A percentile compares a stretch with the other conserved stretches of the same genome.
phyloP scores from a whole-genome alignment of 208 protist genomes.

The Endotrypanum monterogeii region DNA sequence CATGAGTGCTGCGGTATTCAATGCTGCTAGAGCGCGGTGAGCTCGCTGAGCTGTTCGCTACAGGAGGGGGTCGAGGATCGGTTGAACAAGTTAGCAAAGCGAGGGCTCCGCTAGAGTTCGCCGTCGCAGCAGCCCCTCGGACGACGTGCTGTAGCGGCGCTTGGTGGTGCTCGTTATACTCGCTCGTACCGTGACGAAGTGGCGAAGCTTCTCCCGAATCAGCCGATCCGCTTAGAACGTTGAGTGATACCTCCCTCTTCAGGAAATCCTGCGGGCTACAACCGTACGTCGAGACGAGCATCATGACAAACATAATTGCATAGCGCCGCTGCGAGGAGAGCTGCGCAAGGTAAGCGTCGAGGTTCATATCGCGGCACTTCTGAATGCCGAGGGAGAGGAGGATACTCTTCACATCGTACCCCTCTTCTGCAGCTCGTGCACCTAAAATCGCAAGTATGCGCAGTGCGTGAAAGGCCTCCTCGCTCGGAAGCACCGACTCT shows the following conservation, averaged over 20 bases:
- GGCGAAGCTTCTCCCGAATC: background rate
- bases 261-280: slow-evolving; percentile 41
- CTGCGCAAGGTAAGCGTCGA: slow-evolving; percentile 62
- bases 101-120: background rate
- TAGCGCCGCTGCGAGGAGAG: slow-evolving; percentile 25
- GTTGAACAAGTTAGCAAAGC: background rate
- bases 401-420: slow-evolving; percentile 19
- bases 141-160: background rate
- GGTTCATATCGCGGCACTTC: slow-evolving; percentile 40
- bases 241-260: slow-evolving; percentile 15
- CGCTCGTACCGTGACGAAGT: background rate
- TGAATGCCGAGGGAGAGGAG: slow-evolving; percentile 38
- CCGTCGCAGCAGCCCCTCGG: background rate
- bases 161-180: background rate
- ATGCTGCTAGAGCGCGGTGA: slow-evolving; percentile 7
- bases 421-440: slow-evolving; percentile 12
- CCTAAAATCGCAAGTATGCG: slow-evolving; percentile 41
- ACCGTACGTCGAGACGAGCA: slow-evolving; percentile 32
- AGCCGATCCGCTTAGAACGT: slow-evolving; percentile 10
- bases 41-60: background rate
- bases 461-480: slow-evolving; percentile 35
- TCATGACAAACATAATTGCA: slow-evolving; percentile 44
- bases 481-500: slow-evolving; percentile 8
- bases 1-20: slow-evolving; percentile 13
- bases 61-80: slow-evolving; percentile 4